A percentile compares a stretch with the other conserved stretches of the same genome.
Conservation (phyloP, 2,329 filamentous ascomycete species). For the Calonectria crousiana region DNA sequence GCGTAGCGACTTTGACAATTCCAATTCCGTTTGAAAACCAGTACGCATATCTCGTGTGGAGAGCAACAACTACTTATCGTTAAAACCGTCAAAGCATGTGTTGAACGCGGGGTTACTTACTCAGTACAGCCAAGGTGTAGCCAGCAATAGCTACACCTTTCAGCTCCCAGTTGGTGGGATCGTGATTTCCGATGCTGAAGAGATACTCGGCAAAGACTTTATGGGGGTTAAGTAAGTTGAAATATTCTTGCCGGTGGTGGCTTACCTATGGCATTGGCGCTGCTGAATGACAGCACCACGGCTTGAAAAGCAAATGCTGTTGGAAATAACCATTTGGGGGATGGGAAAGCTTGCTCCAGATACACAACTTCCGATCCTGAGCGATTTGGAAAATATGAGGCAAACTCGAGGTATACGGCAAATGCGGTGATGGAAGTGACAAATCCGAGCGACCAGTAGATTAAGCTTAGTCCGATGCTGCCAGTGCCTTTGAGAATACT, state of each 20-base stretch:
- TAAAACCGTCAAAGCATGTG: not conserved
- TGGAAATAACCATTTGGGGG: conserved; percentile 73
- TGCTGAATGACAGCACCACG: conserved; percentile 74
- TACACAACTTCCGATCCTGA: conserved; percentile 76
- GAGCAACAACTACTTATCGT: conserved; percentile 50
- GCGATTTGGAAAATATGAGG: conserved; percentile 74
- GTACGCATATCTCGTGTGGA: conserved; percentile 69
- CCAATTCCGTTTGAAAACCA: conserved; percentile 68
- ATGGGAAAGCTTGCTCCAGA: conserved; percentile 75
- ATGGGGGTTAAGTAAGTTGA: not conserved
- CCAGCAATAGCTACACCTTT: conserved; percentile 75
- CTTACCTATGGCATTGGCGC: conserved; percentile 68
- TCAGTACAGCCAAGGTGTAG: conserved; percentile 69
- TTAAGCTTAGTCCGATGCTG: conserved; percentile 71
- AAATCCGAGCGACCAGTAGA: conserved; percentile 75
- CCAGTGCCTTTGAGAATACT: conserved; percentile 69
- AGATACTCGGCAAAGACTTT: conserved; percentile 72
- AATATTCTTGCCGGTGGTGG: conserved; percentile 44
- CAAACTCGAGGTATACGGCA: conserved; percentile 72
- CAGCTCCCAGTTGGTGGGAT: conserved; percentile 69
- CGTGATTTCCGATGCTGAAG: conserved; percentile 65
- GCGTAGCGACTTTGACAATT: conserved; percentile 68
- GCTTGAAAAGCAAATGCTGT: conserved; percentile 73
- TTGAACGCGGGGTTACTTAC: conserved; percentile 51
- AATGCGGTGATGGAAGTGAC: conserved; percentile 67